These are phyloP conservation scores for Pulveroboletus frians DNA, from an alignment of 768 basidiomycete genomes.

Conservation along the genomic window DNA sequence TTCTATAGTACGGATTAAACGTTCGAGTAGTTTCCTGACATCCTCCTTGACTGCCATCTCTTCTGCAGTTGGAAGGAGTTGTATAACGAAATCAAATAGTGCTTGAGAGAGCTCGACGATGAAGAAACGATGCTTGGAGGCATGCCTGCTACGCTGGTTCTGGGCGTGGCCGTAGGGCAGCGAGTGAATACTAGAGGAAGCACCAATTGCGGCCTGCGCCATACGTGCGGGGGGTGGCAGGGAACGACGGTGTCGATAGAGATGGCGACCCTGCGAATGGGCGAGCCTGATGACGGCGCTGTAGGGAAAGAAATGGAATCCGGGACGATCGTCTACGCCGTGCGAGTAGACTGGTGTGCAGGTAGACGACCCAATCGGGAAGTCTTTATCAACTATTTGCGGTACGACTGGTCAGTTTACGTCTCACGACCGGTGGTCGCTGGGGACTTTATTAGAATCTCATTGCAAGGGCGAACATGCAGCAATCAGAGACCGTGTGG, in stretches of 20 bases:
- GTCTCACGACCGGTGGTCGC: background rate
- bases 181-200: conserved; percentile 18
- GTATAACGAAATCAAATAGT: conserved; percentile 90
- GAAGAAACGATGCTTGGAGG: conserved; percentile 57
- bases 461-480: background rate
- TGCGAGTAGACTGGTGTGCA: conserved; percentile 13
- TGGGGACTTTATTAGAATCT: no score
- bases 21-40: conserved; percentile 89
- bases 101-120: conserved; percentile 80
- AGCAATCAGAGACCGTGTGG: background rate
- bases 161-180: conserved; percentile 29
- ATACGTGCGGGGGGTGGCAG: conserved; percentile 9
- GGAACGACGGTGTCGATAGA: background rate
- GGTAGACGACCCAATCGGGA: conserved; percentile 27
- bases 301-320: conserved; percentile 17
- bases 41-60: conserved; percentile 95
- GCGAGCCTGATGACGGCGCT: conserved; percentile 8
- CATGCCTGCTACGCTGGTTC: conserved; percentile 32
- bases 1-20: conserved; percentile 92
- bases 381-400: conserved; percentile 8
- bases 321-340: conserved; percentile 27
- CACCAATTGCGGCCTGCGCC: conserved; percentile 28
- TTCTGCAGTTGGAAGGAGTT: conserved; percentile 82
- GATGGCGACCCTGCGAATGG: conserved; percentile 3
- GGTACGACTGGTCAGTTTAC: background rate